These are phyloP conservation scores for Pseudonitzschia multiseries DNA, from an alignment of 108 stramenopile species.

Conservation along the genomic window DNA sequence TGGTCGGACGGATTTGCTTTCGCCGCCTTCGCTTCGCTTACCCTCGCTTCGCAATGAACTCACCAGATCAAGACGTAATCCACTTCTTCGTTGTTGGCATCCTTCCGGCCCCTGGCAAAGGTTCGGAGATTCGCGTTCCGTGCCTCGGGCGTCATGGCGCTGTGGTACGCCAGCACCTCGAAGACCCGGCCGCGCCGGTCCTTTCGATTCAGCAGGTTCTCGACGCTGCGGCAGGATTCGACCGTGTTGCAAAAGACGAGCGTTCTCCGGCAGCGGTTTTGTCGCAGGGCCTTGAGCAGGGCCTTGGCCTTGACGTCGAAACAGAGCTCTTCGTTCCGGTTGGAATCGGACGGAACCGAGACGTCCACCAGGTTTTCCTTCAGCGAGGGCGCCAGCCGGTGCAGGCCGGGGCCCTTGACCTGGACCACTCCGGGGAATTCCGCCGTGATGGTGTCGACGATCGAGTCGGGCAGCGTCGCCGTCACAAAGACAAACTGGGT, in stretches of 20 bases:
- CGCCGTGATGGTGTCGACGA: conserved; percentile 62
- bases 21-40: too few species aligned
- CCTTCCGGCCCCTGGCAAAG: conserved; percentile 55
- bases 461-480: conserved; percentile 85
- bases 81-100: conserved; percentile 35
- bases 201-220: conserved; percentile 84
- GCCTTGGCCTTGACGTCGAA: conserved; percentile 85
- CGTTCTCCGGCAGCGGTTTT: conserved; percentile 74
- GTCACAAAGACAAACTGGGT: conserved; percentile 94
- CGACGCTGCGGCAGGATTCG: conserved; percentile 87
- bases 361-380: conserved; percentile 86
- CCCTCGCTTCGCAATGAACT: too few species aligned
- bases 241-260: conserved; percentile 97
- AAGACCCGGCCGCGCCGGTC: conserved; percentile 65
- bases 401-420: conserved; percentile 89
- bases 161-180: conserved; percentile 78
- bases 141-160: conserved; percentile 77
- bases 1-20: too few species aligned
- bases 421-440: conserved; percentile 77
- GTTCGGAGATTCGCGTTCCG: conserved; percentile 55
- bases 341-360: conserved; percentile 65
- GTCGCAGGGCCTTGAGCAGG: conserved; percentile 72
- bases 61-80: conserved; percentile 80
- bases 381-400: conserved; percentile 73
- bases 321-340: conserved; percentile 64